Conservation (phyloP, 345 rosid genomes). For the Hirschfeldia incana region DNA sequence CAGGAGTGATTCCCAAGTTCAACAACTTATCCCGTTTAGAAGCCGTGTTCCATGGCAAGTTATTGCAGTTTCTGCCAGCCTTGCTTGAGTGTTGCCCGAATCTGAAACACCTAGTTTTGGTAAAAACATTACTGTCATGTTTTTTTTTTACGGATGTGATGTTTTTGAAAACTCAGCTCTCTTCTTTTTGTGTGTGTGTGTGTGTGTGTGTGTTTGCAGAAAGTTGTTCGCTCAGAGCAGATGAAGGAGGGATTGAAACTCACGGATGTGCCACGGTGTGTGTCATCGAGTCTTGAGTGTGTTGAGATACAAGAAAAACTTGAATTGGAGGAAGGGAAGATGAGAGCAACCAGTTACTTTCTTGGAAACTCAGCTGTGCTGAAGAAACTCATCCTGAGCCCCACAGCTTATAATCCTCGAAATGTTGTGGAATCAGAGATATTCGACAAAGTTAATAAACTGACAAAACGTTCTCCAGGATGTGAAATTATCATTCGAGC, state of each 20-base stretch:
- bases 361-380: constrained; percentile 18
- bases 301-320: neutral
- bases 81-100: constrained; percentile 21
- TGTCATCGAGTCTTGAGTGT: constrained; percentile 8
- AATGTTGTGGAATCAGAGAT: neutral
- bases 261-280: neutral
- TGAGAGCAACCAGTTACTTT: constrained; percentile 9
- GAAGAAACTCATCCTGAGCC: neutral
- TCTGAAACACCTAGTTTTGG: constrained; percentile 26
- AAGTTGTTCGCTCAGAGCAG: neutral
- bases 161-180: neutral
- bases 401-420: neutral
- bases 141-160: neutral
- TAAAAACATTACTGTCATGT: neutral
- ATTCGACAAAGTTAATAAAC: neutral
- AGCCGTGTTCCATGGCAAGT: neutral
- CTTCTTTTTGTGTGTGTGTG: neutral
- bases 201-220: constrained; percentile 2
- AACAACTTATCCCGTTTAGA: constrained; percentile 3
- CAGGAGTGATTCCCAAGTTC: neutral
- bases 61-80: neutral
- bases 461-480: constrained; percentile 1
- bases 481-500: neutral
- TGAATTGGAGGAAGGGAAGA: neutral
- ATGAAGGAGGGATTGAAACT: neutral